Conservation (phyloP, 352 stramenopile species). For the Globisporangium abappressorium region DNA sequence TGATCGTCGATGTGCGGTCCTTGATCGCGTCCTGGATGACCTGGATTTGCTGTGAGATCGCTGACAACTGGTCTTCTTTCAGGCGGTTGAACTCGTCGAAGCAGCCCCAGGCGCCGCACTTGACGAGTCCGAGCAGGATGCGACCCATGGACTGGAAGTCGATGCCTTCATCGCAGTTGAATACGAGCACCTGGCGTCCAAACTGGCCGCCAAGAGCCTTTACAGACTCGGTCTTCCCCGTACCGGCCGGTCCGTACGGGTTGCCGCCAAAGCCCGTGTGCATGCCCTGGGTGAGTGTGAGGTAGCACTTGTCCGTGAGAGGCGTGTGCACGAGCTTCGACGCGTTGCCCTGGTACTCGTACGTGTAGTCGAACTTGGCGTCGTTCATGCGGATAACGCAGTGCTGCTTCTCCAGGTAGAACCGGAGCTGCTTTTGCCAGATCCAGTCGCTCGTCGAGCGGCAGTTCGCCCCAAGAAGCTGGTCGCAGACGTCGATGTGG, state of each 20-base stretch:
- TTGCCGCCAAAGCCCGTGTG: slow-evolving; percentile 93
- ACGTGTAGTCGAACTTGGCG: slow-evolving; percentile 90
- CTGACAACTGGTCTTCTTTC: slow-evolving; percentile 93
- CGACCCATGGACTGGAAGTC: slow-evolving; percentile 94
- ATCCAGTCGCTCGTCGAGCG: slow-evolving; percentile 72
- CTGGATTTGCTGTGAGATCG: slow-evolving; percentile 94
- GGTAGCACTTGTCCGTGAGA: slow-evolving; percentile 93
- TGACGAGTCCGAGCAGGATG: slow-evolving; percentile 95
- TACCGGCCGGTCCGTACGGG: slow-evolving; percentile 92
- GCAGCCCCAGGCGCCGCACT: slow-evolving; percentile 95
- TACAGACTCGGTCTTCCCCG: slow-evolving; percentile 94
- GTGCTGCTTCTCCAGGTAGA: slow-evolving; percentile 78
- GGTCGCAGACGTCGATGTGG: slow-evolving; percentile 93
- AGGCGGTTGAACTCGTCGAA: slow-evolving; percentile 97
- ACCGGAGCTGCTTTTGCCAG: slow-evolving; percentile 94
- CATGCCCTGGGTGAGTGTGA: slow-evolving; percentile 94
- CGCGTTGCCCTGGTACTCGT: slow-evolving; percentile 95
- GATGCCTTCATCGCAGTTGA: slow-evolving; percentile 94
- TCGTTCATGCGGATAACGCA: slow-evolving; percentile 74
- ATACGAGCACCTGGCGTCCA: slow-evolving; percentile 90
- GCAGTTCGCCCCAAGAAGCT: slow-evolving; percentile 69
- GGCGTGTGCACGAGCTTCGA: slow-evolving; percentile 93
- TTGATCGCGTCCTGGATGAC: slow-evolving; percentile 95
- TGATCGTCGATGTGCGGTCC: slow-evolving; percentile 60
- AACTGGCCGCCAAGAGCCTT: slow-evolving; percentile 92